These are phyloP conservation scores for Camelina neglecta DNA, from an alignment of 345 rosid genomes.

Conservation along the genomic window DNA sequence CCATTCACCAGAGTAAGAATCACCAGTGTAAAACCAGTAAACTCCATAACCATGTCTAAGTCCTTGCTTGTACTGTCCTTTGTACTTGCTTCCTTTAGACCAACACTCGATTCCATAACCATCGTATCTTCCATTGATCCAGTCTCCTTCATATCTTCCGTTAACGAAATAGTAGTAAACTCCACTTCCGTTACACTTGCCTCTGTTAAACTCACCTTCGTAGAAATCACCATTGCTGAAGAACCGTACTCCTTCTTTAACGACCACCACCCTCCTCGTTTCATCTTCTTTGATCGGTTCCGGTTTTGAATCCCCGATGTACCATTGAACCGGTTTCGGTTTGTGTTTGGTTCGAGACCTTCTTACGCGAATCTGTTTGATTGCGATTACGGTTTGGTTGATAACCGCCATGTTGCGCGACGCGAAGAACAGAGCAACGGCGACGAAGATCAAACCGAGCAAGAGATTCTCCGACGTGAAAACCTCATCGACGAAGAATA, in stretches of 20 bases:
- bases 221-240: constrained; percentile 90
- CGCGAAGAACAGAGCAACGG: constrained; percentile 78
- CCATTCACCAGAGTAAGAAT: constrained; percentile 94
- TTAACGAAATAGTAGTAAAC: constrained; percentile 76
- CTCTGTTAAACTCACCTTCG: constrained; percentile 90
- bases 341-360: constrained; percentile 45
- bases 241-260: constrained; percentile 76
- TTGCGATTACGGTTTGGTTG: constrained; percentile 50
- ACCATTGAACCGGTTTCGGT: constrained; percentile 76
- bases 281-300: constrained; percentile 33
- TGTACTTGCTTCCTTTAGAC: constrained; percentile 91
- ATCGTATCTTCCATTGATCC: constrained; percentile 90
- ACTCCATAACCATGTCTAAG: constrained; percentile 81
- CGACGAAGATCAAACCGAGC: constrained; percentile 72
- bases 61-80: constrained; percentile 86
- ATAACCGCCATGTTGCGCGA: constrained; percentile 71
- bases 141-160: constrained; percentile 94
- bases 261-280: constrained; percentile 37
- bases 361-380: constrained; percentile 47
- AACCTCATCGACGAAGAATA: constrained; percentile 60
- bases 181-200: constrained; percentile 90
- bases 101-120: constrained; percentile 94
- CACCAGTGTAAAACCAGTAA: constrained; percentile 86
- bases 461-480: constrained; percentile 81
- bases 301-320: constrained; percentile 64